These are phyloP conservation scores for Cylindrotheca fusiformis DNA, from an alignment of 108 stramenopile genomes.

Conservation along the genomic window DNA sequence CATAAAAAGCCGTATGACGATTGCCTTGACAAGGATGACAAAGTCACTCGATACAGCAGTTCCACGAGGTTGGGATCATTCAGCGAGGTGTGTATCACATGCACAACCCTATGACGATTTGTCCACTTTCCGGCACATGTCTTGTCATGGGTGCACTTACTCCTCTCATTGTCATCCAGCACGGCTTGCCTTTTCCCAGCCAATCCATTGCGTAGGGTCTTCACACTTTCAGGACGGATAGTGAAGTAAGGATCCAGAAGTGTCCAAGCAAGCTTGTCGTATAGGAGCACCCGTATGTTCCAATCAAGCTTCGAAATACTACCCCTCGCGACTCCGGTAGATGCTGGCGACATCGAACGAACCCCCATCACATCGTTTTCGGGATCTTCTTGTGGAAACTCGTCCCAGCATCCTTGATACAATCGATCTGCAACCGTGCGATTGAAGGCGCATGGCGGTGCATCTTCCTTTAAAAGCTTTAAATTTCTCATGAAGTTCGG, in stretches of 20 bases:
- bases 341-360: too few species aligned
- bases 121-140: background rate
- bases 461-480: too few species aligned
- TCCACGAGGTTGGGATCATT: background rate
- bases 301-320: background rate
- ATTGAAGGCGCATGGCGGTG: too few species aligned
- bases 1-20: background rate
- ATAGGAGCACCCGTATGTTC: background rate
- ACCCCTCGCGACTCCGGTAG: too few species aligned
- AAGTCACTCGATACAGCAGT: background rate
- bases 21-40: background rate
- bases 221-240: background rate
- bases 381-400: too few species aligned
- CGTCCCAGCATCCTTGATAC: too few species aligned
- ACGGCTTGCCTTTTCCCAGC: background rate
- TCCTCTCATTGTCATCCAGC: background rate
- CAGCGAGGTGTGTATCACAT: background rate
- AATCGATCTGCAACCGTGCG: too few species aligned
- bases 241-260: background rate
- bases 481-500: too few species aligned
- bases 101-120: background rate
- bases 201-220: background rate
- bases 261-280: background rate
- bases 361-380: too few species aligned
- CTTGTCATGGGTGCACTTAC: background rate